Evolutionary conservation across 2,329 filamentous ascomycete genomes (phyloP), one percentile per base, ranked within the genome.

Genomic region (Phaeoacremonium minimum): DNA sequence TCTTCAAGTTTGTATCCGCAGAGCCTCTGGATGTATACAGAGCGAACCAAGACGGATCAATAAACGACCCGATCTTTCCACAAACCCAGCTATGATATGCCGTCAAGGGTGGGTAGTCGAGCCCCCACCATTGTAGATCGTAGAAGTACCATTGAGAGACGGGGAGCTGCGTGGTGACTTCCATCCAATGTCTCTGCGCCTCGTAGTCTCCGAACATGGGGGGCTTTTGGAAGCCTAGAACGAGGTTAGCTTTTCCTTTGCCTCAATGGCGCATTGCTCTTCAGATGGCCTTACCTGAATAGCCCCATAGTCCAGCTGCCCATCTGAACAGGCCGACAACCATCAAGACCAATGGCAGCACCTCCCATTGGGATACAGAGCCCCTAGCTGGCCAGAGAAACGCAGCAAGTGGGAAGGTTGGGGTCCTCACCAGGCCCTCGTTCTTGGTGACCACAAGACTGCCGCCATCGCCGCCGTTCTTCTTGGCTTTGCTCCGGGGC

Each of bases 141-240:
- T 98, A 88, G 56, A 95, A 95, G 62, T 98, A 98, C 93, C 94
- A 98, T 60, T 93, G 85, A 9, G 88, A 93, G 26, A 94, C 73
- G 12, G 93, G 93, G 3, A 98, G 71, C 41, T 95, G 80, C 7
- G 80, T 86, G 3, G 93, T 96, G 46, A 98, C 72, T 56, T 98
- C 93, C 90, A 98, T 95, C 93, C 93, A 98, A 62, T 98, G 93
- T 50, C 93, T 73, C 61, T 98, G 93, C 4, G 94, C 93, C 67
- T 98, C 93, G 64, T 95, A 98, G 62, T 98, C 93, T 47, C 93
- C 93, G 55, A 90, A 86, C 80, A 96, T 89, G 6, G 93, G 93
- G 22, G 90, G 90, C 42, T 77, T 79, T 41, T 83, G 70, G 53
- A 83, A 86, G 38, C 91, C 86, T 89, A 43, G 16, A 45, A 28